phyloP scores from a whole-genome alignment of 2,329 filamentous ascomycete species.

The Monascus ruber region DNA sequence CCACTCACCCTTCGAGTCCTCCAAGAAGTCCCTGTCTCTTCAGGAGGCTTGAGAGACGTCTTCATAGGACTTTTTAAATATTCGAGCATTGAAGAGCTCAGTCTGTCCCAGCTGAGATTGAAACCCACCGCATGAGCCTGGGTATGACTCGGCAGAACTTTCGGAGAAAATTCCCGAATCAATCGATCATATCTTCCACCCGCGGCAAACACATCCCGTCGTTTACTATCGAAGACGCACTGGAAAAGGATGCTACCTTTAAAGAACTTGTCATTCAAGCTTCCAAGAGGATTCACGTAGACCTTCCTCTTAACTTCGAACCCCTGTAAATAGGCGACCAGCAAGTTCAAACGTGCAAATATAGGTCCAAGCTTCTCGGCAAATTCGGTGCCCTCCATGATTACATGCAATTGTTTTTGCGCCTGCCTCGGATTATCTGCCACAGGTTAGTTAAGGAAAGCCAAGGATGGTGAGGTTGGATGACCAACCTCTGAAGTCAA shows the following conservation, averaged over 20 bases:
- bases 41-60: constrained; percentile 55
- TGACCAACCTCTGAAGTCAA: constrained; percentile 68
- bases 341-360: constrained; percentile 68
- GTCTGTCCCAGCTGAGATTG: constrained; percentile 75
- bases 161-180: constrained; percentile 71
- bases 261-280: constrained; percentile 87
- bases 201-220: constrained; percentile 73
- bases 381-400: constrained; percentile 45
- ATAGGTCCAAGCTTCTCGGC: constrained; percentile 41
- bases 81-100: constrained; percentile 52
- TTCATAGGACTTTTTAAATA: constrained; percentile 39
- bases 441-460: constrained; percentile 19
- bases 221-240: constrained; percentile 76
- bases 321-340: constrained; percentile 64
- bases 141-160: constrained; percentile 49
- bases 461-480: constrained; percentile 23
- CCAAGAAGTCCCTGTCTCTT: constrained; percentile 52
- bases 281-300: constrained; percentile 74
- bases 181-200: constrained; percentile 87
- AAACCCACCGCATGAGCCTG: constrained; percentile 82
- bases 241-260: constrained; percentile 77
- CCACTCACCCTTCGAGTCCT: constrained; percentile 50
- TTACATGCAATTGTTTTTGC: constrained; percentile 48
- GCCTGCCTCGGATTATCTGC: constrained; percentile 60
- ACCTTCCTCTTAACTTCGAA: constrained; percentile 67